Conservation (phyloP, 495 filamentous ascomycete genomes). For the Thozetella sp. region DNA sequence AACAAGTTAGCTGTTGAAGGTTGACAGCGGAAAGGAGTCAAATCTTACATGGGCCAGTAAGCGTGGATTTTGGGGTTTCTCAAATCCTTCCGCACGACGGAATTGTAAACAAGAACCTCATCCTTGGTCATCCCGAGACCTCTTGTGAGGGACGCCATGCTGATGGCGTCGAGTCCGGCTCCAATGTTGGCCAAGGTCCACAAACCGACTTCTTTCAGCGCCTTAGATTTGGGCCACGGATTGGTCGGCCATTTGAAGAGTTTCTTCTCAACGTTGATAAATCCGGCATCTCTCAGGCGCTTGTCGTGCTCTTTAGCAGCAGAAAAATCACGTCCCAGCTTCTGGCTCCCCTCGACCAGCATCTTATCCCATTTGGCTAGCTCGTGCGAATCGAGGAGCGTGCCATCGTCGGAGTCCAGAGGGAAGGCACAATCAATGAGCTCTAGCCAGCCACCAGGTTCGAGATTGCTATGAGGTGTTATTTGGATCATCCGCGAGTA, state of each 20-base stretch:
- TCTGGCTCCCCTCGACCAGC: conserved; percentile 29
- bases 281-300: conserved; percentile 26
- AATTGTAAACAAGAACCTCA: conserved; percentile 15
- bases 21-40: neutral
- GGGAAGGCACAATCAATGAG: conserved; percentile 35
- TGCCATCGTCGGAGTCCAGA: conserved; percentile 37
- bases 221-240: conserved; percentile 39
- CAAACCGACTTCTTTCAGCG: conserved; percentile 38
- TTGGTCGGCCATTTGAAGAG: conserved; percentile 45
- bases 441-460: conserved; percentile 51
- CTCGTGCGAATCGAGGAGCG: conserved; percentile 29
- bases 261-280: conserved; percentile 34
- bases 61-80: conserved; percentile 10
- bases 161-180: conserved; percentile 40
- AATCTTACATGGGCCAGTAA: conserved; percentile 17
- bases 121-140: conserved; percentile 27
- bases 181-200: conserved; percentile 39
- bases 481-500: no score
- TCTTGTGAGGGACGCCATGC: conserved; percentile 41
- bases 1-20: neutral
- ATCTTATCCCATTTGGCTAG: conserved; percentile 27
- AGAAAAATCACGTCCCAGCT: conserved; percentile 25
- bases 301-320: conserved; percentile 26
- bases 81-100: conserved; percentile 7
- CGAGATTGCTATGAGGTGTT: conserved; percentile 12